Evolutionary conservation across 768 basidiomycete genomes (phyloP).

Genomic region (Trametes cinnabarina): DNA sequence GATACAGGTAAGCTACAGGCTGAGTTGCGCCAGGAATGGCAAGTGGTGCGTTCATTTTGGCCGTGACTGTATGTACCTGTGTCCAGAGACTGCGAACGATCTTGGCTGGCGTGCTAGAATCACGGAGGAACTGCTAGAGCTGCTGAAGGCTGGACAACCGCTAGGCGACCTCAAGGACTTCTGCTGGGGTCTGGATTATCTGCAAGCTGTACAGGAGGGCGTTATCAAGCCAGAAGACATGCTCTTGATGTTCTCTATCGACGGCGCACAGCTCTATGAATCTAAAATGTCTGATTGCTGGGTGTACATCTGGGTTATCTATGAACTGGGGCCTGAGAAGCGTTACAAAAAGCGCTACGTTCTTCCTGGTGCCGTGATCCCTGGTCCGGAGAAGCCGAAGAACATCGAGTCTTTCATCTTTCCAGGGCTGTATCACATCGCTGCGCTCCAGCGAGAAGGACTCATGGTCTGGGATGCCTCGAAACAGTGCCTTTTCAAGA

Average conservation of each 20-base stretch:
- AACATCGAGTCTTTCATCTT: constrained; percentile 34
- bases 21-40: too few relatives aligned
- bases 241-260: constrained; percentile 28
- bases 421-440: constrained; percentile 30
- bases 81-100: not conserved
- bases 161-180: constrained; percentile 29
- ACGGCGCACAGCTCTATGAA: constrained; percentile 31
- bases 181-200: constrained; percentile 27
- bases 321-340: constrained; percentile 22
- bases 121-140: constrained; percentile 21
- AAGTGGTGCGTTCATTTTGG: too few relatives aligned
- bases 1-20: too few relatives aligned
- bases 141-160: constrained; percentile 28
- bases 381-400: constrained; percentile 33
- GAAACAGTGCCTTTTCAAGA: too few relatives aligned
- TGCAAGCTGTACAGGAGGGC: constrained; percentile 20
- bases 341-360: constrained; percentile 33
- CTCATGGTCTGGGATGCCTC: constrained; percentile 30
- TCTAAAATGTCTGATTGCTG: constrained; percentile 35
- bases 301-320: constrained; percentile 33
- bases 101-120: constrained; percentile 3
- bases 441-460: constrained; percentile 29
- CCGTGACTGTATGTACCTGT: constrained; percentile 25
- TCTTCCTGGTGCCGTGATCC: constrained; percentile 30
- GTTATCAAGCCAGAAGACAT: constrained; percentile 28